phyloP scores from a whole-genome alignment of 1,284 basidiomycete genomes.

The Naganishia cerealis region DNA sequence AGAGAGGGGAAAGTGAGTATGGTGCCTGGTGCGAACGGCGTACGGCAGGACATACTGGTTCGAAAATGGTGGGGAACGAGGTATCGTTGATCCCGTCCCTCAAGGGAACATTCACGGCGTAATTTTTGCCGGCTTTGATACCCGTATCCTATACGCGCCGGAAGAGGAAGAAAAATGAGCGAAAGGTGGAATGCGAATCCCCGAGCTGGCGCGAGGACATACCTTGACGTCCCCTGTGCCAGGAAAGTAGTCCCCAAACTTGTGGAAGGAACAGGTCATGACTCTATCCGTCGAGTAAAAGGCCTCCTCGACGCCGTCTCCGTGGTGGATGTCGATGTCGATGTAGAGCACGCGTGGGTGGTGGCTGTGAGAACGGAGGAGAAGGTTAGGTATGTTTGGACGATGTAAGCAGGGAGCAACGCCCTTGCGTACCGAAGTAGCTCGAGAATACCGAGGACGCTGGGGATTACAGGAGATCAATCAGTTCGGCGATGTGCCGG shows the following conservation, averaged over 20 bases:
- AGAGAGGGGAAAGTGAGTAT: background rate
- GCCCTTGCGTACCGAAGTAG: slow-evolving; percentile 63
- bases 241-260: slow-evolving; percentile 95
- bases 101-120: slow-evolving; percentile 89
- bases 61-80: slow-evolving; percentile 74
- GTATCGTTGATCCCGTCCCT: slow-evolving; percentile 88
- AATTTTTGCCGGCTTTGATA: slow-evolving; percentile 80
- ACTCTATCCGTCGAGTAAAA: slow-evolving; percentile 97
- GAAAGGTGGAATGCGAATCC: background rate
- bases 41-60: slow-evolving; percentile 67
- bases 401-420: slow-evolving; percentile 1
- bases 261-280: slow-evolving; percentile 94
- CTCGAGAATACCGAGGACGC: slow-evolving; percentile 85
- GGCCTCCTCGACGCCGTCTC: slow-evolving; percentile 97
- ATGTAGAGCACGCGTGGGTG: slow-evolving; percentile 90
- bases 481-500: background rate
- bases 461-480: slow-evolving; percentile 47
- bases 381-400: background rate
- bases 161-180: background rate
- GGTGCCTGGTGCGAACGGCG: background rate
- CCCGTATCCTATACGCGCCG: slow-evolving; percentile 66
- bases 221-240: slow-evolving; percentile 78
- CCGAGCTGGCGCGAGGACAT: slow-evolving; percentile 29
- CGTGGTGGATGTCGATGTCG: slow-evolving; percentile 97
- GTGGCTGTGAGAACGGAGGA: slow-evolving; percentile 45